phyloP scores from a whole-genome alignment of 2,329 filamentous ascomycete species.

The Fusarium avenaceum region DNA sequence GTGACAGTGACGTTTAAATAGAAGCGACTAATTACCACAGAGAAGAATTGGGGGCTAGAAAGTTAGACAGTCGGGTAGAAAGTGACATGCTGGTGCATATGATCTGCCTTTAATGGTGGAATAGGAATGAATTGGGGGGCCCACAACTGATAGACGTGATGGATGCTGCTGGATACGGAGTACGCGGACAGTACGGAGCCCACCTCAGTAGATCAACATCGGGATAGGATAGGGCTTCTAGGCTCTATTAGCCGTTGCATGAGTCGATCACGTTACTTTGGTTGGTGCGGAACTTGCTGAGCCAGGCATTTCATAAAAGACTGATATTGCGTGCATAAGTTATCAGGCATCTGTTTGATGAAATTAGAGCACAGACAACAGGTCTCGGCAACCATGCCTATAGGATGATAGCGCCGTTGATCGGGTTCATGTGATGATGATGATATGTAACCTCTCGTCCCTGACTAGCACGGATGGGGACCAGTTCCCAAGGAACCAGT shows the following conservation, averaged over 20 bases:
- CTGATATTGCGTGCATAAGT: background rate
- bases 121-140: slow-evolving; percentile 17
- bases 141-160: slow-evolving; percentile 14
- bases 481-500: slow-evolving; percentile 19
- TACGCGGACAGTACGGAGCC: background rate
- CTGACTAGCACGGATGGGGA: slow-evolving; percentile 37
- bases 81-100: slow-evolving; percentile 32
- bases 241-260: slow-evolving; percentile 5
- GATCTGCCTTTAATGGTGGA: slow-evolving; percentile 32
- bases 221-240: background rate
- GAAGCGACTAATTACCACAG: background rate
- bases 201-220: background rate
- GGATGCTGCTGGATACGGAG: slow-evolving; percentile 10
- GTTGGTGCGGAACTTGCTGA: background rate
- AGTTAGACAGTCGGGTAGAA: background rate
- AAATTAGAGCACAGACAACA: slow-evolving; percentile 25
- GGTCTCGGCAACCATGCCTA: slow-evolving; percentile 33
- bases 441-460: slow-evolving; percentile 28
- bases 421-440: slow-evolving; percentile 36
- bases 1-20: slow-evolving; percentile 7
- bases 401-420: slow-evolving; percentile 18
- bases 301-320: too few species aligned
- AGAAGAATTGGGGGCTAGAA: slow-evolving; percentile 3
- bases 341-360: background rate
- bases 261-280: slow-evolving; percentile 3